Evolutionary conservation across 2,329 filamentous ascomycete species (phyloP), one percentile per base, ranked within the genome.

Genomic region (Phyllosticta ampelicida): DNA sequence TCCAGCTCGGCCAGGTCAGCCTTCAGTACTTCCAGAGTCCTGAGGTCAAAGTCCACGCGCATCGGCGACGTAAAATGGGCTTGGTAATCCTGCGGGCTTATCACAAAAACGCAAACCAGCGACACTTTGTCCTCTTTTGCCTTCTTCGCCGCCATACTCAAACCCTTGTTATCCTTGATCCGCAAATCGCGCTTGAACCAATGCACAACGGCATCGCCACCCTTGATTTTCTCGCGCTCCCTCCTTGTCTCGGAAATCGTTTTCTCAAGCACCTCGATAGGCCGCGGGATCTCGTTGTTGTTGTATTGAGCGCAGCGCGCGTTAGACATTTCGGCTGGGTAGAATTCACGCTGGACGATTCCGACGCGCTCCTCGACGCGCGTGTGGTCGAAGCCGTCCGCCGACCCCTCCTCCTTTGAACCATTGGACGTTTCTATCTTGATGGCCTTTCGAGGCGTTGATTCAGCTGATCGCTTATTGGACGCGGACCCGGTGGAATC

Each of bases 171-270:
- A 69, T 96, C 91, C 0, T 74, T 71, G 1, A 80, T 77, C 2
- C 90, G 80, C 54, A 95, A 73, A 69, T 96, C 91, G 66, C 82
- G 84, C 73, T 94, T 95, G 76, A 92, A 96, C 90, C 90, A 96
- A 72, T 95, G 89, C 0, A 95, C 81, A 0, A 95, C 86, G 0
- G 85, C 82, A 16, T 81, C 75, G 28, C 81, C 80, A 0, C 78
- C 74, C 1, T 73, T 61, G 11, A 87, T 78, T 1, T 74, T 70
- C 26, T 77, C 74, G 9, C 87, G 79, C 36, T 72, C 69, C 0
- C 72, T 65, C 2, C 77, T 72, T 0, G 89, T 94, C 1, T 84
- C 80, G 21, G 77, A 68, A 5, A 90, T 76, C 0, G 85, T 83
- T 0, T 75, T 69, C 5, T 83, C 69, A 1, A 96, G 77, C 0